Percentiles rank a stretch among this genome's conserved stretches.
These are phyloP conservation scores for Pestalotiopsis sp. DNA, from an alignment of 2,329 filamentous ascomycete species.

Conservation along the genomic window DNA sequence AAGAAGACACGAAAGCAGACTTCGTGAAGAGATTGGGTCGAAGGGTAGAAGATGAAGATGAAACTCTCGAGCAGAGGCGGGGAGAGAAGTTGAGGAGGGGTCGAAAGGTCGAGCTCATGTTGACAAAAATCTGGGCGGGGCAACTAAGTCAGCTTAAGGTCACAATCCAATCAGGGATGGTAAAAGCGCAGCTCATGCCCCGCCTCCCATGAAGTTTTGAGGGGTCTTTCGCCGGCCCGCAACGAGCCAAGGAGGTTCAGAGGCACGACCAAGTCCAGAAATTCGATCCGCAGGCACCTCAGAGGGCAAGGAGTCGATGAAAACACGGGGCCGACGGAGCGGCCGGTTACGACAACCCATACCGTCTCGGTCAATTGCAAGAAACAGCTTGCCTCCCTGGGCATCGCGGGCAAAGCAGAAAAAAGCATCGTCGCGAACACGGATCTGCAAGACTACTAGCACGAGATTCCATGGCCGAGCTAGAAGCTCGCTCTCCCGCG, in stretches of 20 bases:
- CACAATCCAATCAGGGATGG: conserved; percentile 2
- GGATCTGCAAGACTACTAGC: background rate
- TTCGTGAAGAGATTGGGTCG: conserved; percentile 29
- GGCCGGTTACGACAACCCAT: background rate
- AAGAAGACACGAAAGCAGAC: conserved; percentile 39
- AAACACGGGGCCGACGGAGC: background rate
- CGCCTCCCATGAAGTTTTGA: conserved; percentile 11
- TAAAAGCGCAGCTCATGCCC: conserved; percentile 3
- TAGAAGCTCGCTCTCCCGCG: background rate
- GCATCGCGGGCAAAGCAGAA: background rate
- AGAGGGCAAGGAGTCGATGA: background rate
- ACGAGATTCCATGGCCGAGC: background rate
- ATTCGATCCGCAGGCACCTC: background rate
- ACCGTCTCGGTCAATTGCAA: background rate
- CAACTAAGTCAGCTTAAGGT: conserved; percentile 13
- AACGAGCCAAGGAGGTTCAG: background rate
- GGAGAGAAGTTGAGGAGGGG: conserved; percentile 18
- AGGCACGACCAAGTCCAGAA: background rate
- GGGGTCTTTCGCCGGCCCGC: conserved; percentile 9
- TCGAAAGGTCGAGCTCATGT: conserved; percentile 15
- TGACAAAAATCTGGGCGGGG: conserved; percentile 16
- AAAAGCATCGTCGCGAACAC: background rate
- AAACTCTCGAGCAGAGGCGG: conserved; percentile 39
- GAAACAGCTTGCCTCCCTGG: background rate
- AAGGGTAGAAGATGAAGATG: conserved; percentile 40